Conservation (phyloP, 2,329 filamentous ascomycete genomes). For the Aspergillus fructus region DNA sequence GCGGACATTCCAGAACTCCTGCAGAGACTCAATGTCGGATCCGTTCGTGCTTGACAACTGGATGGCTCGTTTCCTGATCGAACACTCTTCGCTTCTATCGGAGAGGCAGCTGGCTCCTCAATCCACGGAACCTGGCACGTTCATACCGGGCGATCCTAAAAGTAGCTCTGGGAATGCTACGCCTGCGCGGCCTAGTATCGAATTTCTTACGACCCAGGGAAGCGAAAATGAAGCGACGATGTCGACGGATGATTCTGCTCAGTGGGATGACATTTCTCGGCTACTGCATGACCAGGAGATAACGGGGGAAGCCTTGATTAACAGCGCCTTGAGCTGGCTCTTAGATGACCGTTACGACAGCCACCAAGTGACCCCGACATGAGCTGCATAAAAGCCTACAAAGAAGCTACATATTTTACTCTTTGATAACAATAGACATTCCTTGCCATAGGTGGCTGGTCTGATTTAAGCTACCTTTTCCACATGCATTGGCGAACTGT, state of each 20-base stretch:
- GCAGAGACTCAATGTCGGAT: slow-evolving; percentile 19
- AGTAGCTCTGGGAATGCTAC: not conserved
- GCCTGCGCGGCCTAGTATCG: not conserved
- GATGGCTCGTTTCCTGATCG: slow-evolving; percentile 26
- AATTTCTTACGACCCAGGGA: not conserved
- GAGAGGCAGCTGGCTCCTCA: slow-evolving; percentile 10
- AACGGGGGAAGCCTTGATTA: slow-evolving; percentile 19
- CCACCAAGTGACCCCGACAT: slow-evolving; percentile 28
- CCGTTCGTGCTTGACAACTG: slow-evolving; percentile 23
- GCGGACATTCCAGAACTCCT: slow-evolving; percentile 22
- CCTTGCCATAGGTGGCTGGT: too few relatives aligned
- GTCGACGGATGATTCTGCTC: not conserved
- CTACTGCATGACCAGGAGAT: slow-evolving; percentile 15
- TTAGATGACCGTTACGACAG: slow-evolving; percentile 8
- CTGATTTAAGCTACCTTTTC: too few relatives aligned
- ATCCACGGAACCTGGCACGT: not conserved
- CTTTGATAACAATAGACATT: too few relatives aligned
- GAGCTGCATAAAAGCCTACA: not conserved
- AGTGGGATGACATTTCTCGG: slow-evolving; percentile 9
- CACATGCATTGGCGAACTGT: too few relatives aligned
- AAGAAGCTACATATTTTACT: too few relatives aligned
- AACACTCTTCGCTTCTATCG: slow-evolving; percentile 18
- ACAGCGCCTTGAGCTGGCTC: slow-evolving; percentile 22
- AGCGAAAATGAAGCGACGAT: not conserved
- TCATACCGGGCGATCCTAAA: not conserved